Evolutionary conservation across 108 stramenopile genomes (phyloP), one percentile per base, ranked within the genome.

Genomic region (Bacterosira constricta): DNA sequence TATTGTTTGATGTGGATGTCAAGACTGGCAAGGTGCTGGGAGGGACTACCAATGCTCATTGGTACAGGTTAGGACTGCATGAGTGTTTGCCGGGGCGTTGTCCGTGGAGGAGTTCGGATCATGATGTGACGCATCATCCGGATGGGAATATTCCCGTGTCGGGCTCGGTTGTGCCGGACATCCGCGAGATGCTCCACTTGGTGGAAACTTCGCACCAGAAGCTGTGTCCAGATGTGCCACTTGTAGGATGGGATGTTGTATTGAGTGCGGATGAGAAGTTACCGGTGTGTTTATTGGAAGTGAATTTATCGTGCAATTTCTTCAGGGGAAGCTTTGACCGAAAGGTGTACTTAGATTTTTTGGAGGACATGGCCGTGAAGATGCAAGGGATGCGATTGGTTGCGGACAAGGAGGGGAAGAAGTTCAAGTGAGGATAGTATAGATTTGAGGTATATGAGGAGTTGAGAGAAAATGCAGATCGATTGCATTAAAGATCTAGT

Each of bases 11-110:
- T 63, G 94, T 98, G 10, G 97, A 99, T 68, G 77, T 87, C 30
- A 71, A 71, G 9, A 96, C 92, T 1, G 97, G 97, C 17, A 32
- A 66, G 18, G 86, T 99, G 27, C 38, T 78, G 18, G 84, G 89
- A 36, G 99, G 99, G n/a, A 96, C 97, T 13, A 96, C 96, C 50
- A 98, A 97, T 86, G 88, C 87, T 15, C 96, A 99, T 77, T 99
- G 99, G 99, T 98, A 98, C 71, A 64, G 78, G 57, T 83, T 98
- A 18, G 98, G 98, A 11, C 63, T 90, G 26, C 34, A 42, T 29
- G 82, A 86, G 21, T 61, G 61, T 1, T 52, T 90, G 3, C 86
- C 88, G 0, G 85, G 88, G 34, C 62, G 79, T 29, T 92, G 88
- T 77, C 79, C 80, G 8, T 91, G 91, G 90, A 62, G 91, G 63